Conservation (phyloP, 257 asterid species). For the Asclepias syriaca region DNA sequence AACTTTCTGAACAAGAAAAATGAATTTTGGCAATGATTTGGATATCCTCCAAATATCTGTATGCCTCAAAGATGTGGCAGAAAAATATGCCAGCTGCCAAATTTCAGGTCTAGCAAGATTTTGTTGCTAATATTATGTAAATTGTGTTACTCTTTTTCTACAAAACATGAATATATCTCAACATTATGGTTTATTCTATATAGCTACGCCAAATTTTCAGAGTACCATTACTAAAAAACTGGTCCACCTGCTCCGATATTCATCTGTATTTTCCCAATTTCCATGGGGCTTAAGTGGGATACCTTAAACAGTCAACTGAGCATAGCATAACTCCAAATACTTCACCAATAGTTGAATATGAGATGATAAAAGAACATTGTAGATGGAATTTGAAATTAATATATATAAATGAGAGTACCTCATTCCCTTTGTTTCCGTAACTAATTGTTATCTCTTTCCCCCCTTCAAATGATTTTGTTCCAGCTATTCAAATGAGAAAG, state of each 20-base stretch:
- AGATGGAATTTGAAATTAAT: not conserved
- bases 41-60: not conserved
- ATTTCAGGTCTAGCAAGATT: not conserved
- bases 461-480: slow-evolving; percentile 31
- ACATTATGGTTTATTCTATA: not conserved
- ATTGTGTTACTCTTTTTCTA: not conserved
- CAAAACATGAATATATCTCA: not conserved
- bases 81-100: not conserved
- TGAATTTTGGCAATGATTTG: not conserved
- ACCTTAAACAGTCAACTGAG: not conserved
- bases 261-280: not conserved
- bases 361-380: not conserved
- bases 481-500: slow-evolving; percentile 43
- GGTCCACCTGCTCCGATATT: not conserved
- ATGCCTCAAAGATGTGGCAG: not conserved
- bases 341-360: not conserved
- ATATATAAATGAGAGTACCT: slow-evolving; percentile 41
- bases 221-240: not conserved
- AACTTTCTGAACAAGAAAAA: not conserved
- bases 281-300: not conserved
- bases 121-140: not conserved
- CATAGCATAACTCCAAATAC: not conserved
- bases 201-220: not conserved
- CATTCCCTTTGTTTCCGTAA: slow-evolving; percentile 94
- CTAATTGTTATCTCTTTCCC: slow-evolving; percentile 82